phyloP scores from a whole-genome alignment of 495 filamentous ascomycete genomes.

The Collariella sp. region DNA sequence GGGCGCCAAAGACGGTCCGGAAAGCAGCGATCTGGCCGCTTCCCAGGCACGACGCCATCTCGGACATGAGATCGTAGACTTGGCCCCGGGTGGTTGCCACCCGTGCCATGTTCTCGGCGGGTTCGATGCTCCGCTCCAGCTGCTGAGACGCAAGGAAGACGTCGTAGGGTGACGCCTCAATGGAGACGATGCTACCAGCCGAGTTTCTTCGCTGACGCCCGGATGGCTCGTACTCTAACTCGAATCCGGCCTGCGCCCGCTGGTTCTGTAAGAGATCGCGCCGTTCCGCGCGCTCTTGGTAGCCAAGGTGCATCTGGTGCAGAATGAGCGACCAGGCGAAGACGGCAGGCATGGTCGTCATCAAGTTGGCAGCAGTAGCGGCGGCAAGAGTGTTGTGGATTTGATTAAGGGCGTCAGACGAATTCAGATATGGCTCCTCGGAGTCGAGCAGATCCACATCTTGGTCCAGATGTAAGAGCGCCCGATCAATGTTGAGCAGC shows the following conservation, averaged over 20 bases:
- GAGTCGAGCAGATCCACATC: slow-evolving; percentile 33
- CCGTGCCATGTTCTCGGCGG: slow-evolving; percentile 34
- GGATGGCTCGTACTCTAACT: slow-evolving; percentile 33
- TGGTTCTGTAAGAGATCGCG: slow-evolving; percentile 56
- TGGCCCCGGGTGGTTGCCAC: slow-evolving; percentile 45
- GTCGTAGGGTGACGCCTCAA: slow-evolving; percentile 42
- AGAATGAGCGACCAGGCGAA: slow-evolving; percentile 72
- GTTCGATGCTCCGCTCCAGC: slow-evolving; percentile 32
- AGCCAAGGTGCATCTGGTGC: slow-evolving; percentile 55
- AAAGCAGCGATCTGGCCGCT: slow-evolving; percentile 39
- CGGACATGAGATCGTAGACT: slow-evolving; percentile 56
- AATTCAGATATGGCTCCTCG: slow-evolving; percentile 52
- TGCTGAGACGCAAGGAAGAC: slow-evolving; percentile 36
- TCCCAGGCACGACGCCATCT: slow-evolving; percentile 45
- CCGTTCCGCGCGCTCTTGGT: slow-evolving; percentile 47
- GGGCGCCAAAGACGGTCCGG: slow-evolving; percentile 35
- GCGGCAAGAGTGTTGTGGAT: slow-evolving; percentile 54
- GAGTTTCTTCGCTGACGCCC: slow-evolving; percentile 38
- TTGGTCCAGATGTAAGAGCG: slow-evolving; percentile 36
- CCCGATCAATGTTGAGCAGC: slow-evolving; percentile 57
- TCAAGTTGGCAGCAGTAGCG: slow-evolving; percentile 38
- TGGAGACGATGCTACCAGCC: slow-evolving; percentile 42
- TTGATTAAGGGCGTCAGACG: slow-evolving; percentile 50
- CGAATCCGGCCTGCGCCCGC: slow-evolving; percentile 49
- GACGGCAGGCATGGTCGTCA: slow-evolving; percentile 54